phyloP scores from a whole-genome alignment of 352 stramenopile species.

The Globisporangium polare region DNA sequence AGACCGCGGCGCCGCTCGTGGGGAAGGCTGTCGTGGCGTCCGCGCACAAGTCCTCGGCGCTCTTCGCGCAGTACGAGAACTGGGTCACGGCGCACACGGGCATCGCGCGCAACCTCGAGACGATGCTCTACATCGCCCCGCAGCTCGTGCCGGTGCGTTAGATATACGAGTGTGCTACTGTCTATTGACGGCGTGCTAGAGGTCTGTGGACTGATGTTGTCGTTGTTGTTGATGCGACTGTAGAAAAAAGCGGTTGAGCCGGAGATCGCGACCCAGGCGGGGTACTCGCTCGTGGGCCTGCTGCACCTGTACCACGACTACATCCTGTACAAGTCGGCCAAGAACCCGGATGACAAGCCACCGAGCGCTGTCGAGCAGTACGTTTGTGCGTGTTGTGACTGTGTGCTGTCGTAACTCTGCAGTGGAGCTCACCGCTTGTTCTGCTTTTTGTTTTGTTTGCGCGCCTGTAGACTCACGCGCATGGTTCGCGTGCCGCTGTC shows the following conservation, averaged over 20 bases:
- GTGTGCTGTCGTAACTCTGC: neutral
- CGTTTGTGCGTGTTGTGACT: slow-evolving; percentile 1
- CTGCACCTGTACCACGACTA: slow-evolving; percentile 83
- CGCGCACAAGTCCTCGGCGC: slow-evolving; percentile 11
- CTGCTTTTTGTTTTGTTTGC: neutral
- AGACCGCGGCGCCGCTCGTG: slow-evolving; percentile 7
- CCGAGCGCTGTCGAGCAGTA: slow-evolving; percentile 24
- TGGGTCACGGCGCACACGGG: slow-evolving; percentile 61
- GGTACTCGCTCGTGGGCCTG: slow-evolving; percentile 74
- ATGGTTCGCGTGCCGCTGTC: slow-evolving; percentile 68
- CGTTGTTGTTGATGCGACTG: neutral
- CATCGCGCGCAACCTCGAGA: slow-evolving; percentile 74
- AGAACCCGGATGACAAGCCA: slow-evolving; percentile 13
- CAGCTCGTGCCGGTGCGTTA: slow-evolving; percentile 66
- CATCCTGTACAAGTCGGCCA: slow-evolving; percentile 63
- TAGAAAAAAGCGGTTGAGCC: slow-evolving; percentile 56
- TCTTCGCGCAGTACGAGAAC: slow-evolving; percentile 47
- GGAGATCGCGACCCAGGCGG: slow-evolving; percentile 65
- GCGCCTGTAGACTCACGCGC: slow-evolving; percentile 38
- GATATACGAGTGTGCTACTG: neutral
- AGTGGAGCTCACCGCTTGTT: neutral
- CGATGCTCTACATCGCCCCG: slow-evolving; percentile 68
- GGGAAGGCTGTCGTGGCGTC: neutral
- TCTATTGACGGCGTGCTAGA: neutral
- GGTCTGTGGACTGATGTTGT: neutral